phyloP scores from a whole-genome alignment of 495 filamentous ascomycete species.

The Halenospora varia region DNA sequence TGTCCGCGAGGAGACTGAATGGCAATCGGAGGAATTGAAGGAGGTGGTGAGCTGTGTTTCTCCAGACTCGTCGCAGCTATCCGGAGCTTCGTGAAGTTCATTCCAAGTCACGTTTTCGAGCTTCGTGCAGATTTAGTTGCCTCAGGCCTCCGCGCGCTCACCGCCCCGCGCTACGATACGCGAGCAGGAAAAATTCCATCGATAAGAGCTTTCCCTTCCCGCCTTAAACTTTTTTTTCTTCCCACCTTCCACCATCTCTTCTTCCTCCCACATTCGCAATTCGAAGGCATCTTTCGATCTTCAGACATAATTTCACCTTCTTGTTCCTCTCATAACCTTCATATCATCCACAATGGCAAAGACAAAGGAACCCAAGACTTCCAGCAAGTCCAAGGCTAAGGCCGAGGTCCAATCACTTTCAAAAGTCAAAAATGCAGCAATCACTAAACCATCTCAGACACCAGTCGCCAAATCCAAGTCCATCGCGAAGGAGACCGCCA shows the following conservation, averaged over 20 bases:
- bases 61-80: neutral
- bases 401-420: constrained; percentile 31
- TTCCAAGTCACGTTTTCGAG: constrained; percentile 13
- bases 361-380: constrained; percentile 45
- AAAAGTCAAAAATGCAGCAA: constrained; percentile 33
- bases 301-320: constrained; percentile 9
- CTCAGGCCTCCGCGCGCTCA: too few species aligned
- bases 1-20: neutral
- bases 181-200: constrained; percentile 7
- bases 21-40: neutral
- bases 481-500: constrained; percentile 40
- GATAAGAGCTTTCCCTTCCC: constrained; percentile 22
- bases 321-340: constrained; percentile 12
- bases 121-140: too few species aligned
- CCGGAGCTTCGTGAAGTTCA: neutral
- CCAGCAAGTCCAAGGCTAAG: constrained; percentile 37
- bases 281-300: constrained; percentile 19
- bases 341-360: constrained; percentile 48
- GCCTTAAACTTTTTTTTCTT: constrained; percentile 2
- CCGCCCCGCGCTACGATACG: constrained; percentile 7
- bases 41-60: neutral
- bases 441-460: constrained; percentile 46
- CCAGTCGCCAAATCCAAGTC: constrained; percentile 51
- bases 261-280: constrained; percentile 3
- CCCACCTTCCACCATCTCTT: neutral